Base-by-base conservation (phyloP, 352 stramenopile species). In the Pythium diclinum region DNA sequence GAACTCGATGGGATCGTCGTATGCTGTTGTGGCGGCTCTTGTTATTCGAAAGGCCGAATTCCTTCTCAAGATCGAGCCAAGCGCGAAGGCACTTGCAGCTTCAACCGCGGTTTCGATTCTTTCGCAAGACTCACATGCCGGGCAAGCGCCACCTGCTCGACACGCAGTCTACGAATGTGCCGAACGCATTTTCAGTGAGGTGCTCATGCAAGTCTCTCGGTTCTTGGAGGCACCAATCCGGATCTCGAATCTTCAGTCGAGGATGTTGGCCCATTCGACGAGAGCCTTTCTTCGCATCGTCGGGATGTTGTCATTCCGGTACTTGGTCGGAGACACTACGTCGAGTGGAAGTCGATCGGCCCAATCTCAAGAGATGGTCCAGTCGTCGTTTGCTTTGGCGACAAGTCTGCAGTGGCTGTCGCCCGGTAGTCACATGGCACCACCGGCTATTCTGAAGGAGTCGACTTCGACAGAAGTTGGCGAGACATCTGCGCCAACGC, bases 21-120 rank as follows among this genome's bases (percentile, higher is more conserved):
- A 96, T 55, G 74, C 78, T 16, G 73, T 93, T 16, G 69, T 96
- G 13, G 88, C 88, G 10, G 84, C 77, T 25, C 65, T 93, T 33
- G 77, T 96, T 7, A 91, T 95, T 60, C 77, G 80, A 14, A 95
- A 94, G 57, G 88, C 87, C 3, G 77, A 92, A 23, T 96, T 96
- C 60, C 65, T 96, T 54, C 72, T 96, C 1, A 75, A 78, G 16
- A 85, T 96, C 40, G 81, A 94, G 59, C 88, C 87, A 13, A 93
- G 82, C 49, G 65, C 77, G 3, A 88, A 87, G 56, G 81, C 83
- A 13, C 53, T 91, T 23, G 82, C 83, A 30, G 86, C 86, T 33
- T 85, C 85, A 16, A 73, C 86, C 9, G 82, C 83, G 40, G 83
- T 92, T 16, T 78, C 79, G 46, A 75, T 83, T 9, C 28, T 92